Evolutionary conservation across 139 green algal species (phyloP).

Genomic region (Chlamydomonas sphaeroides): DNA sequence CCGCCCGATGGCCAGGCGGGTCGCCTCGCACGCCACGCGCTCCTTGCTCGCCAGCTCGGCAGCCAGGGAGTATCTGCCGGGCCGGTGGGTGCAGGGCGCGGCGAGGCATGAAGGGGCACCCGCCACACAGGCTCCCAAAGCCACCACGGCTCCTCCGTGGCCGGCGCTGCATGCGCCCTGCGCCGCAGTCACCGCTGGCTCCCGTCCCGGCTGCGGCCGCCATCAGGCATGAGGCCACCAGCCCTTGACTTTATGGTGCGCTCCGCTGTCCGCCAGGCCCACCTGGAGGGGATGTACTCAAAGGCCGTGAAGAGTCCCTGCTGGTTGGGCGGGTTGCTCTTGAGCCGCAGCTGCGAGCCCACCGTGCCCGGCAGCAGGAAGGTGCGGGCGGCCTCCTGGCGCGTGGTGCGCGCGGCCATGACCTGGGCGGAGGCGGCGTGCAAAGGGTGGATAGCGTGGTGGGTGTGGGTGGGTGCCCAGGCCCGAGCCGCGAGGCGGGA

Average conservation of each 20-base stretch:
- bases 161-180: too few species aligned
- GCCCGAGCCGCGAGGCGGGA: too few species aligned
- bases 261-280: background rate
- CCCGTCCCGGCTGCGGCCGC: too few species aligned
- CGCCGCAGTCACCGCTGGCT: too few species aligned
- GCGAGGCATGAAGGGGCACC: too few species aligned
- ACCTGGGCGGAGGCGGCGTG: constrained; percentile 23
- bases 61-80: constrained; percentile 45
- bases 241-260: too few species aligned
- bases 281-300: constrained; percentile 62
- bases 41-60: constrained; percentile 57
- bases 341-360: constrained; percentile 26
- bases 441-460: background rate
- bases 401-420: constrained; percentile 14
- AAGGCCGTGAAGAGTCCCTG: constrained; percentile 63
- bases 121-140: too few species aligned
- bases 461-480: background rate
- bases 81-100: too few species aligned
- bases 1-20: constrained; percentile 45
- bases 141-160: too few species aligned
- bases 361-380: constrained; percentile 48
- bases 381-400: constrained; percentile 36
- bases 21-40: constrained; percentile 56
- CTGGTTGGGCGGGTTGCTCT: constrained; percentile 29
- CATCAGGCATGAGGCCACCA: too few species aligned